Base-by-base conservation (phyloP, 495 filamentous ascomycete species). In the Neurospora intermedia region DNA sequence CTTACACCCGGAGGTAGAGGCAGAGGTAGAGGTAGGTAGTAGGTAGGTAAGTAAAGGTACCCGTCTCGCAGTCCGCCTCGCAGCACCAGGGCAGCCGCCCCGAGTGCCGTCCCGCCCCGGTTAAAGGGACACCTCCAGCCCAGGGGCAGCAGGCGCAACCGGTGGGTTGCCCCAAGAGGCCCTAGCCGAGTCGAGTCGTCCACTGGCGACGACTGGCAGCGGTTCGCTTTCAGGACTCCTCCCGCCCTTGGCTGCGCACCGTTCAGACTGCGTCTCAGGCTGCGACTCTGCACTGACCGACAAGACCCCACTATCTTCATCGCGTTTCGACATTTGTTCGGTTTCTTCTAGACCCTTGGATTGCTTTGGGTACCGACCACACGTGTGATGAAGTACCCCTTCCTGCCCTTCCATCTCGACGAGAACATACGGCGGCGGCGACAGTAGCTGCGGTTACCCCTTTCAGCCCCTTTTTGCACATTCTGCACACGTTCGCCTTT, bases 331-430 rank as follows among this genome's bases (percentile, higher is more conserved):
- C 46, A 45, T 74, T 35, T 76, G 18, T 74, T 41, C 40, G 40
- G 40, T 41, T 76, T n/a, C 71, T 71, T 74, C 35, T 20, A 69
- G 72, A 59, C 70, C 59, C 73, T 48, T 62, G 45, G n/a, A 72
- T 62, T 35, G 40, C 42, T 38, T 48, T 71, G 41, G 70, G 70
- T 71, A 59, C 70, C 70, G 41, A 71, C 70, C 70, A 45, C 27
- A 62, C 54, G 54, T 62, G 54, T 62, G 54, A 62, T 31, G 27
- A 31, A 31, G 27, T 62, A 18, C 54, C 54, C 54, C 54, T 62
- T 62, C 54, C 54, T 62, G 23, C 54, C 54, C 27, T 62, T 62
- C 54, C 54, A 62, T 31, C 54, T 62, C 54, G 27, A 62, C 54
- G 27, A 62, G 27, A 7, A 9, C 31, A 62, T 31, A 62, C 23